phyloP scores from a whole-genome alignment of 2,329 filamentous ascomycete species.

The Rhynchosporium secalis region DNA sequence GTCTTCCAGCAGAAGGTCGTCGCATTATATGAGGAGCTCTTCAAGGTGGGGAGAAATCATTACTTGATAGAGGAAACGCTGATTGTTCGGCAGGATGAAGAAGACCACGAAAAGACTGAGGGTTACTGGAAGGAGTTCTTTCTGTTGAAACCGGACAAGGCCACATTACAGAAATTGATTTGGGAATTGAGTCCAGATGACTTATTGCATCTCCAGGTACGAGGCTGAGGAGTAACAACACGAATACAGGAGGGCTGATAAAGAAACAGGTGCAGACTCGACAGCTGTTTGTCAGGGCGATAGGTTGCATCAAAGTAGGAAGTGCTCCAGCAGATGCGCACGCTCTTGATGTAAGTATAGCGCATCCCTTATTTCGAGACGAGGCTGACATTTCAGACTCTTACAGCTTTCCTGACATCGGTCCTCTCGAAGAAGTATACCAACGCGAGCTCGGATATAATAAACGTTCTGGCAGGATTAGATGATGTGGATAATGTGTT shows the following conservation, averaged over 20 bases:
- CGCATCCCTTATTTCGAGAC: constrained; percentile 18
- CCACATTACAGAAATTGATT: constrained; percentile 67
- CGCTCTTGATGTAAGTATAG: constrained; percentile 76
- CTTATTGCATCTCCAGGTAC: constrained; percentile 73
- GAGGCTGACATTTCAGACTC: constrained; percentile 64
- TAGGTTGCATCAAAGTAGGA: constrained; percentile 64
- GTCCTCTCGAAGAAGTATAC: constrained; percentile 88
- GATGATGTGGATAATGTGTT: constrained; percentile 86
- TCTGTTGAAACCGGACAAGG: constrained; percentile 76
- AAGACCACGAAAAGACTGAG: constrained; percentile 71
- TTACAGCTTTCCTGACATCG: constrained; percentile 82
- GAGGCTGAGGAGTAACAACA: constrained; percentile 44
- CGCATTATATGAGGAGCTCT: constrained; percentile 80
- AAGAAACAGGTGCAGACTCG: constrained; percentile 38
- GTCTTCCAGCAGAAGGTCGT: constrained; percentile 94
- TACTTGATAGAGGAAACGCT: constrained; percentile 17
- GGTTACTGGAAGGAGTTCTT: constrained; percentile 98
- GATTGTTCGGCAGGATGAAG: constrained; percentile 54
- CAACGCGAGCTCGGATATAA: constrained; percentile 93
- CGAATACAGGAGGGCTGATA: constrained; percentile 18
- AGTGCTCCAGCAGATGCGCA: constrained; percentile 66
- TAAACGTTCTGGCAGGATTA: constrained; percentile 83
- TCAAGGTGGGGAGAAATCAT: constrained; percentile 57
- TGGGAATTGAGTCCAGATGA: constrained; percentile 71
- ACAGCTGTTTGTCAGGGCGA: constrained; percentile 74